Percentiles rank a stretch among this genome's conserved stretches.
Conservation (phyloP, 2,329 filamentous ascomycete genomes). For the Apiospora phragmitis region DNA sequence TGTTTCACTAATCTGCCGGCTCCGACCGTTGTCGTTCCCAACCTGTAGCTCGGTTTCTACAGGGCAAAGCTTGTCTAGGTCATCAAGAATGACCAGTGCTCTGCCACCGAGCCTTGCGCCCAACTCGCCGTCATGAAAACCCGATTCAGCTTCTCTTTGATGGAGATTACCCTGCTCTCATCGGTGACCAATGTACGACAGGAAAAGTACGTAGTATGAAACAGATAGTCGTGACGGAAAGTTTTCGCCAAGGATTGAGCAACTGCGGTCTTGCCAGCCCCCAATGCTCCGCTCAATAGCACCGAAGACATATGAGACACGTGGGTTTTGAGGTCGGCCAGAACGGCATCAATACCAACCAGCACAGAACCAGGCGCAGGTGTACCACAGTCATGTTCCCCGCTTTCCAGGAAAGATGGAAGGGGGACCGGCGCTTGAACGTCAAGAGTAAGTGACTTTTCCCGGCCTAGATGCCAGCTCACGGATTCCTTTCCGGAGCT, state of each 20-base stretch:
- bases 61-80: slow-evolving; percentile 89
- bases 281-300: slow-evolving; percentile 83
- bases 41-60: slow-evolving; percentile 93
- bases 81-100: slow-evolving; percentile 84
- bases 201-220: slow-evolving; percentile 81
- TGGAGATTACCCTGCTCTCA: slow-evolving; percentile 82
- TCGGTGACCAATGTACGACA: slow-evolving; percentile 88
- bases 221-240: slow-evolving; percentile 71
- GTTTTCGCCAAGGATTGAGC: slow-evolving; percentile 73
- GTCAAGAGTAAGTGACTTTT: slow-evolving; percentile 72
- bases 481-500: slow-evolving; percentile 44
- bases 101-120: slow-evolving; percentile 83
- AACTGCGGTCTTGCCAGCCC: slow-evolving; percentile 85
- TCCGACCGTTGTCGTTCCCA: slow-evolving; percentile 89
- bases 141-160: slow-evolving; percentile 84
- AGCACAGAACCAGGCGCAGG: slow-evolving; percentile 62
- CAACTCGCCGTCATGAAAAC: slow-evolving; percentile 89
- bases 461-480: slow-evolving; percentile 76
- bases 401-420: slow-evolving; percentile 55
- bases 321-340: slow-evolving; percentile 72
- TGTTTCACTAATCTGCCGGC: slow-evolving; percentile 87
- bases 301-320: slow-evolving; percentile 86
- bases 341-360: slow-evolving; percentile 80
- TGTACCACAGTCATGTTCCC: slow-evolving; percentile 51
- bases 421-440: slow-evolving; percentile 73